Conservation (phyloP, 345 rosid species). For the Eucalyptus paniculata region DNA sequence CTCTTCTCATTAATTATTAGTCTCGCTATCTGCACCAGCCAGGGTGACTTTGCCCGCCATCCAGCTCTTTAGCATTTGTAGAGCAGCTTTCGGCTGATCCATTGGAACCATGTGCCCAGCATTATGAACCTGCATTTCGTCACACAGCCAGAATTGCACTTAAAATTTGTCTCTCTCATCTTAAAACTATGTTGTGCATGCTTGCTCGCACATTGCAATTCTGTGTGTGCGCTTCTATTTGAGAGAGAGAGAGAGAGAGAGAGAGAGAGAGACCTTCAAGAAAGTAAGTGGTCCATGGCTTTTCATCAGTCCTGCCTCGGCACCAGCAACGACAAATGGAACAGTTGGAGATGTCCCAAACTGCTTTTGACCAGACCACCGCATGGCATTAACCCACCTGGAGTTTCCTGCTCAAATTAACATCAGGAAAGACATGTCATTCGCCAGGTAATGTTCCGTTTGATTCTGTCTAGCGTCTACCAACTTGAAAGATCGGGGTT, state of each 20-base stretch:
- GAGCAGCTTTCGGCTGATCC: slow-evolving; percentile 93
- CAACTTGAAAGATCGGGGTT: neutral
- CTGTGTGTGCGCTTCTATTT: neutral
- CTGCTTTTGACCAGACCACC: slow-evolving; percentile 58
- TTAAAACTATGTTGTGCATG: neutral
- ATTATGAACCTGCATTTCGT: slow-evolving; percentile 38
- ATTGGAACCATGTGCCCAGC: slow-evolving; percentile 95
- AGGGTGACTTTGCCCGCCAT: slow-evolving; percentile 50
- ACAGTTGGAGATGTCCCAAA: slow-evolving; percentile 36
- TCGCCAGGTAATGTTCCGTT: neutral
- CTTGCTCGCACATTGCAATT: neutral
- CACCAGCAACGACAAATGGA: slow-evolving; percentile 44
- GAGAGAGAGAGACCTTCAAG: slow-evolving; percentile 37
- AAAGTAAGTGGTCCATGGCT: slow-evolving; percentile 64
- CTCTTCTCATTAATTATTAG: neutral
- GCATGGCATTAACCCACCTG: slow-evolving; percentile 72
- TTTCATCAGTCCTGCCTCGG: slow-evolving; percentile 52
- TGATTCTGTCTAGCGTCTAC: too few species aligned
- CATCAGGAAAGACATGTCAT: neutral
- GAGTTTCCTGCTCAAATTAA: slow-evolving; percentile 45
- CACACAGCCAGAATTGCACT: neutral
- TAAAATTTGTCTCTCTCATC: neutral
- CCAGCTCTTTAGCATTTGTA: slow-evolving; percentile 74
- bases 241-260: too few species aligned
- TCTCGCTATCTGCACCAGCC: neutral